These are phyloP conservation scores for Exophiala sp. DNA, from an alignment of 2,329 filamentous ascomycete species.

Conservation along the genomic window DNA sequence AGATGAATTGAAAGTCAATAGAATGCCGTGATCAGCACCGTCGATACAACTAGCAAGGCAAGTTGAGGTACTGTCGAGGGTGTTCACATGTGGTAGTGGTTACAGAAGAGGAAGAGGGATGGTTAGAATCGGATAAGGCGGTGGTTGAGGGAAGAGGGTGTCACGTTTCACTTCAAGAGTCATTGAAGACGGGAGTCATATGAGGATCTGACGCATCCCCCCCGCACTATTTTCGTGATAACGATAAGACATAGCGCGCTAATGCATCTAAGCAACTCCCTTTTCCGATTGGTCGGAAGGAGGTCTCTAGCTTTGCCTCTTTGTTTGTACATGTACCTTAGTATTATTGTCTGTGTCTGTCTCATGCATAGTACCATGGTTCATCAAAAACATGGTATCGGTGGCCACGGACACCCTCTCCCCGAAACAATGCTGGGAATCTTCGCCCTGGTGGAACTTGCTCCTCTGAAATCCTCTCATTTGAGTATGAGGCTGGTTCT, in stretches of 20 bases:
- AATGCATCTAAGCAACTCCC: background rate
- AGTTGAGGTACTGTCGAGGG: background rate
- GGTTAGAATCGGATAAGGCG: too few relatives aligned
- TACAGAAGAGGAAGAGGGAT: background rate
- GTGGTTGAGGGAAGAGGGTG: background rate
- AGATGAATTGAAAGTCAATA: slow-evolving; percentile 1
- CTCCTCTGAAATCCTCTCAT: slow-evolving; percentile 66
- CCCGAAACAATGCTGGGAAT: slow-evolving; percentile 82
- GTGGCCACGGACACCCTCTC: slow-evolving; percentile 82
- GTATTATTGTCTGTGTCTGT: background rate
- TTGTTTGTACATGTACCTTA: background rate
- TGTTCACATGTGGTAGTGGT: background rate
- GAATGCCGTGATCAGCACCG: slow-evolving; percentile 5
- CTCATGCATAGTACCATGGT: slow-evolving; percentile 64
- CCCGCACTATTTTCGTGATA: slow-evolving; percentile 21
- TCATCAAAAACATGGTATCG: slow-evolving; percentile 93
- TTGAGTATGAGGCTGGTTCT: slow-evolving; percentile 59
- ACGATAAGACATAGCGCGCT: slow-evolving; percentile 11
- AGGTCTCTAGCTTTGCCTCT: background rate
- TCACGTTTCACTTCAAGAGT: slow-evolving; percentile 8
- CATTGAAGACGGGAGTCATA: slow-evolving; percentile 1
- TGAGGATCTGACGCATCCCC: background rate
- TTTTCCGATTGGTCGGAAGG: background rate
- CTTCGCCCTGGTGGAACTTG: slow-evolving; percentile 72
- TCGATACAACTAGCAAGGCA: slow-evolving; percentile 3